A percentile compares a stretch with the other conserved stretches of the same genome.
phyloP scores from a whole-genome alignment of 208 protist species.

The Trypanosoma congolense region DNA sequence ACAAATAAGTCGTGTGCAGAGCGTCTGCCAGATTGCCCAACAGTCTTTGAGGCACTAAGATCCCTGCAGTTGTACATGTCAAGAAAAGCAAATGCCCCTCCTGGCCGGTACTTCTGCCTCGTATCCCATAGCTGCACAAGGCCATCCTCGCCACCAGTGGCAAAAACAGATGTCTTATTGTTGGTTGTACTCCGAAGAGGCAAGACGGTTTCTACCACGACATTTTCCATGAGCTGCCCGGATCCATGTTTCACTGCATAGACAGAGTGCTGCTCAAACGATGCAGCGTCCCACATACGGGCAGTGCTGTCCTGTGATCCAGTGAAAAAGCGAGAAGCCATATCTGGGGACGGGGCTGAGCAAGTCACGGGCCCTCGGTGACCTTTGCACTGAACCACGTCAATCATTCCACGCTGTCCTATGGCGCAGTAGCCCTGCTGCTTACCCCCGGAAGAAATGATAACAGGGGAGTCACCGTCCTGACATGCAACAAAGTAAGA shows the following conservation, averaged over 20 bases:
- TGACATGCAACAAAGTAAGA: slow-evolving; percentile 73
- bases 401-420: slow-evolving; percentile 63
- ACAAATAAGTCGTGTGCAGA: slow-evolving; percentile 13
- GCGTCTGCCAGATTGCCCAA: not conserved
- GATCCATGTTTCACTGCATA: slow-evolving; percentile 75
- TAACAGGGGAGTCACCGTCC: slow-evolving; percentile 61
- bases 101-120: slow-evolving; percentile 63
- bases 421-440: slow-evolving; percentile 69
- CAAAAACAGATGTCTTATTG: slow-evolving; percentile 43
- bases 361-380: slow-evolving; percentile 66
- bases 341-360: slow-evolving; percentile 33
- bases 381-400: slow-evolving; percentile 69
- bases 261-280: slow-evolving; percentile 38
- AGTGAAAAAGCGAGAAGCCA: slow-evolving; percentile 46
- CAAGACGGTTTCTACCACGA: slow-evolving; percentile 64
- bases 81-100: slow-evolving; percentile 32
- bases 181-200: slow-evolving; percentile 16
- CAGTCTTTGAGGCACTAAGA: not conserved
- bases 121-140: slow-evolving; percentile 73
- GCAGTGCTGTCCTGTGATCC: slow-evolving; percentile 66
- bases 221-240: slow-evolving; percentile 63
- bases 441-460: slow-evolving; percentile 45
- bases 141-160: slow-evolving; percentile 63
- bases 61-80: slow-evolving; percentile 31
- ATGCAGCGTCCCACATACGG: slow-evolving; percentile 46